phyloP scores from a whole-genome alignment of 2,329 filamentous ascomycete genomes.

The Epichloe elymi region DNA sequence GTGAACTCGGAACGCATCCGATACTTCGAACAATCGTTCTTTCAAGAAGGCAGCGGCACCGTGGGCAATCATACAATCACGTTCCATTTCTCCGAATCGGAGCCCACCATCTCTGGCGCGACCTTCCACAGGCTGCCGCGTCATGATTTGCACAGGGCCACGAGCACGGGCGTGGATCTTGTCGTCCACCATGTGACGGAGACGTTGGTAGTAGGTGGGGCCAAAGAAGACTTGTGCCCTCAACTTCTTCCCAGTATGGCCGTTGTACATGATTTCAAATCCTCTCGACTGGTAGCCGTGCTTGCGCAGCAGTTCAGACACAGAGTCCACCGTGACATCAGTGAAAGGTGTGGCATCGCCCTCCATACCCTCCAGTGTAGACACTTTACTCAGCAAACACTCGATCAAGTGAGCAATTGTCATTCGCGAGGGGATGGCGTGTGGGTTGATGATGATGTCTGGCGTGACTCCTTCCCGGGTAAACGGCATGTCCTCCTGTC shows the following conservation, averaged over 20 bases:
- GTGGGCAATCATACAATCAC: slow-evolving; percentile 99
- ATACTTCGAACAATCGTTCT: slow-evolving; percentile 93
- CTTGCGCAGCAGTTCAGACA: slow-evolving; percentile 73
- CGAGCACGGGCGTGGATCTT: slow-evolving; percentile 99
- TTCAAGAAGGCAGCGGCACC: slow-evolving; percentile 94
- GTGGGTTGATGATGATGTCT: slow-evolving; percentile 96
- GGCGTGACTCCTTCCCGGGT: slow-evolving; percentile 81
- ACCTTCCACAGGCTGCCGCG: slow-evolving; percentile 93
- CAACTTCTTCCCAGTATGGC: slow-evolving; percentile 88
- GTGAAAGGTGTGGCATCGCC: slow-evolving; percentile 97
- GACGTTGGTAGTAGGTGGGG: slow-evolving; percentile 95
- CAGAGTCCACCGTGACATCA: slow-evolving; percentile 88
- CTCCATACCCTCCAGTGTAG: slow-evolving; percentile 83
- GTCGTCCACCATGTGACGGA: slow-evolving; percentile 99
- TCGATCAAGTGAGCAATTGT: slow-evolving; percentile 99
- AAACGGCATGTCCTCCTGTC: slow-evolving; percentile 98
- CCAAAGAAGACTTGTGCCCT: slow-evolving; percentile 93
- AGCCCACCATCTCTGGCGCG: slow-evolving; percentile 94
- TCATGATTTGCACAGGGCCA: slow-evolving; percentile 93
- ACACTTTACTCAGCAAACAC: slow-evolving; percentile 93
- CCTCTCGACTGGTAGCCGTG: slow-evolving; percentile 94
- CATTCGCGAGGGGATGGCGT: slow-evolving; percentile 99
- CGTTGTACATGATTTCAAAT: slow-evolving; percentile 98
- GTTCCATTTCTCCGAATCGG: slow-evolving; percentile 99
- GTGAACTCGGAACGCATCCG: slow-evolving; percentile 94